Evolutionary conservation across 371 early-diverging fungal genomes (phyloP).

Genomic region (Chytridiales sp.): DNA sequence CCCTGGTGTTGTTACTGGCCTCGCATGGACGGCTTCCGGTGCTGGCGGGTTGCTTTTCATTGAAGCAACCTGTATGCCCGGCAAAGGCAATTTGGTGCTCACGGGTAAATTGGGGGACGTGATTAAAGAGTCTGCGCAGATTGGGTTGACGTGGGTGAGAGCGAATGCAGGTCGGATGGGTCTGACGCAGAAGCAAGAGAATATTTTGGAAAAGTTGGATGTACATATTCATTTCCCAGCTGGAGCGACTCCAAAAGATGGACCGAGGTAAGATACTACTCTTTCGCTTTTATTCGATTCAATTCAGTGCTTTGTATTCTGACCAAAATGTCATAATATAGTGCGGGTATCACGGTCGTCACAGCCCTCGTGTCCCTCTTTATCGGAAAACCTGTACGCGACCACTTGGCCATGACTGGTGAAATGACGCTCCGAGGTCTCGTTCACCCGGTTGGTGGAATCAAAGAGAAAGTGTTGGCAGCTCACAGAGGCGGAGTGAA

Average conservation of each 20-base stretch:
- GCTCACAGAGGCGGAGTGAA: slow-evolving; percentile 78
- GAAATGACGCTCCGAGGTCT: slow-evolving; percentile 83
- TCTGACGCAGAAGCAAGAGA: slow-evolving; percentile 39
- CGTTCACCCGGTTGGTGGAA: slow-evolving; percentile 82
- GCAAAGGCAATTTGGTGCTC: slow-evolving; percentile 52
- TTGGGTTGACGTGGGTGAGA: slow-evolving; percentile 80
- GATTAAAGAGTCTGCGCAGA: slow-evolving; percentile 82
- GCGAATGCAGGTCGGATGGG: slow-evolving; percentile 66
- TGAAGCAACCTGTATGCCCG: slow-evolving; percentile 77
- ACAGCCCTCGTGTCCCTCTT: slow-evolving; percentile 77
- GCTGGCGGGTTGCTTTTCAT: slow-evolving; percentile 76
- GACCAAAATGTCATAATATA: slow-evolving; percentile 44
- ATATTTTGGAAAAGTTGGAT: slow-evolving; percentile 59
- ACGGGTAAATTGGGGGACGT: slow-evolving; percentile 80
- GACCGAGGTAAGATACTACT: slow-evolving; percentile 52
- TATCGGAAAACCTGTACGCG: slow-evolving; percentile 56
- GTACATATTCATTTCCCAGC: slow-evolving; percentile 83
- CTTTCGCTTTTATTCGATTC: not conserved
- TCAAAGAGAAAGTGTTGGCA: slow-evolving; percentile 83
- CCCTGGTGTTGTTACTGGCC: slow-evolving; percentile 79
- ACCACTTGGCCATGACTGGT: slow-evolving; percentile 61
- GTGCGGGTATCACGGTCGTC: slow-evolving; percentile 66
- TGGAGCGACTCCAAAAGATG: slow-evolving; percentile 84
- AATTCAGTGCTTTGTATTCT: slow-evolving; percentile 9
- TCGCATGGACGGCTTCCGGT: slow-evolving; percentile 79